Conservation (phyloP, 148 eudicot genomes). For the Rhododendron ovatum region DNA sequence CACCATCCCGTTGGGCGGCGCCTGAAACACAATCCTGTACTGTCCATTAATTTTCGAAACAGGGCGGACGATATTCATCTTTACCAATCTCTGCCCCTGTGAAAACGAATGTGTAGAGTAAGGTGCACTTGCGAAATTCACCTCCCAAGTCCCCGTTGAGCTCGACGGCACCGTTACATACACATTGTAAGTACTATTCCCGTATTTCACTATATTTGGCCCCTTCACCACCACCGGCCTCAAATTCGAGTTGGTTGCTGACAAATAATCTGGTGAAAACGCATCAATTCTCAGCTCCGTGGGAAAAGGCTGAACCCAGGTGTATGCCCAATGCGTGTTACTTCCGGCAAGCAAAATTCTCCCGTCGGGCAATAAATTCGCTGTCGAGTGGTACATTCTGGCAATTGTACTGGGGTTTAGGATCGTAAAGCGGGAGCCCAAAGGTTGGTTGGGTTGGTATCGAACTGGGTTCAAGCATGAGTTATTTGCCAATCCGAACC, state of each 20-base stretch:
- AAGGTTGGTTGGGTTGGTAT: slow-evolving; percentile 25
- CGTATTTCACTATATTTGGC: slow-evolving; percentile 24
- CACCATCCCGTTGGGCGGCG: slow-evolving; percentile 56
- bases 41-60: slow-evolving; percentile 30
- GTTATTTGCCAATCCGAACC: slow-evolving; percentile 27
- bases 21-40: slow-evolving; percentile 47
- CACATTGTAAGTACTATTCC: slow-evolving; percentile 27
- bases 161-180: slow-evolving; percentile 21
- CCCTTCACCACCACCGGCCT: slow-evolving; percentile 40
- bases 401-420: slow-evolving; percentile 47
- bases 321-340: slow-evolving; percentile 78
- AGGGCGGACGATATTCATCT: slow-evolving; percentile 30
- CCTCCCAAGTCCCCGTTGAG: slow-evolving; percentile 50
- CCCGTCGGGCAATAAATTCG: slow-evolving; percentile 84
- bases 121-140: slow-evolving; percentile 75
- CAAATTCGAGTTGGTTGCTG: slow-evolving; percentile 18
- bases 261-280: slow-evolving; percentile 74
- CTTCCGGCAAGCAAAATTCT: slow-evolving; percentile 78
- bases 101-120: slow-evolving; percentile 89
- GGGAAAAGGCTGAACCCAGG: slow-evolving; percentile 41
- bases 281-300: slow-evolving; percentile 79
- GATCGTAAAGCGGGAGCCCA: slow-evolving; percentile 41
- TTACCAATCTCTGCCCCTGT: slow-evolving; percentile 85
- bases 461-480: slow-evolving; percentile 57
- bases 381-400: slow-evolving; percentile 79